Conservation (phyloP, 2,329 filamentous ascomycete species). For the Talaromyces albobiverticillius region DNA sequence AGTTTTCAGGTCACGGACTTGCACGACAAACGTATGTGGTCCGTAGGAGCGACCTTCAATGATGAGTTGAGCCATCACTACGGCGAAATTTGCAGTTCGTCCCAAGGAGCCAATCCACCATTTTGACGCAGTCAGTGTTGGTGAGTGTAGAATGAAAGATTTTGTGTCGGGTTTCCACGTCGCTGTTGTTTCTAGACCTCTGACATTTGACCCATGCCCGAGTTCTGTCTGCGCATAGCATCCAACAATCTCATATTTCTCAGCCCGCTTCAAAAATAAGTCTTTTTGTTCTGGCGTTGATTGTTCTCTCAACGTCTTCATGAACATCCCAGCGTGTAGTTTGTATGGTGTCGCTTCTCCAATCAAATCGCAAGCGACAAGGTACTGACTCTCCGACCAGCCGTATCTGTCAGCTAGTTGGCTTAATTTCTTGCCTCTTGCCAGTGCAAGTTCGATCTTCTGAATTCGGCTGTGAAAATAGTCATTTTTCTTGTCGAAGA, state of each 20-base stretch:
- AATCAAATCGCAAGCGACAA: constrained; percentile 65
- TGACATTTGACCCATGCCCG: constrained; percentile 74
- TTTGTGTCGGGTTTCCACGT: constrained; percentile 72
- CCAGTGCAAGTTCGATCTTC: constrained; percentile 58
- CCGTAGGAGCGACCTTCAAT: constrained; percentile 67
- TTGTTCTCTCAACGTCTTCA: too few species aligned
- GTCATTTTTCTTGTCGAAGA: too few species aligned
- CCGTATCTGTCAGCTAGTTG: constrained; percentile 64
- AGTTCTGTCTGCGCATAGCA: constrained; percentile 81
- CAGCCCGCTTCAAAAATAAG: constrained; percentile 66
- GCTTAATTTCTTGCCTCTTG: constrained; percentile 66
- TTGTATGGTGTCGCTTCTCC: constrained; percentile 72
- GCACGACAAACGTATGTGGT: constrained; percentile 75
- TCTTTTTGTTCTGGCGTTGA: constrained; percentile 69
- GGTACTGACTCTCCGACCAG: constrained; percentile 65
- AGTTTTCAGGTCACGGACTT: constrained; percentile 67
- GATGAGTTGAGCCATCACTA: constrained; percentile 75
- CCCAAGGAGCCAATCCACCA: constrained; percentile 84
- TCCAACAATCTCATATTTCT: constrained; percentile 69
- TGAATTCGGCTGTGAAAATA: too few species aligned
- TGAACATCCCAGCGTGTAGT: constrained; percentile 69
- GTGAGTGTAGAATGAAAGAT: constrained; percentile 72
- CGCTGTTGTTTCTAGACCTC: constrained; percentile 68
- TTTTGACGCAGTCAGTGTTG: constrained; percentile 71
- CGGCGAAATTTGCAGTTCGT: constrained; percentile 70